Conservation (phyloP, 495 filamentous ascomycete species). For the Penicillium malachiteum region DNA sequence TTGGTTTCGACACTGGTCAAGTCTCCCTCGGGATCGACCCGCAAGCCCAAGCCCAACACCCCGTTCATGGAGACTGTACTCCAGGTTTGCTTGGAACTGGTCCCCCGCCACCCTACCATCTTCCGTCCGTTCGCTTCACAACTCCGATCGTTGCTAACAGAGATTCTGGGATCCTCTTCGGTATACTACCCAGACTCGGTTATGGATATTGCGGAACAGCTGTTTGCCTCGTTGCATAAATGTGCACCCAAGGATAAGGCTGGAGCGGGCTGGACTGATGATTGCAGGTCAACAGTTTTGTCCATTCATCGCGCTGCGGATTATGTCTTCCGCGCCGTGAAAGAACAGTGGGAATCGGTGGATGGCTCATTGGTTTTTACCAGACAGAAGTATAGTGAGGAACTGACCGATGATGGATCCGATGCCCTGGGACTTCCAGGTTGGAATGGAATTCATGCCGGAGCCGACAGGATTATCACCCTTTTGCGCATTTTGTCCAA, state of each 20-base stretch:
- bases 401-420: conserved; percentile 35
- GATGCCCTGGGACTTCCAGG: conserved; percentile 54
- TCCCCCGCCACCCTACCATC: conserved; percentile 75
- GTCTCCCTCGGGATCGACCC: conserved; percentile 36
- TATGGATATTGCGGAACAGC: conserved; percentile 51
- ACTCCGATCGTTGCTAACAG: conserved; percentile 57
- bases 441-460: conserved; percentile 72
- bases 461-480: conserved; percentile 63
- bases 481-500: conserved; percentile 55
- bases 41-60: conserved; percentile 42
- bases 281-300: conserved; percentile 56
- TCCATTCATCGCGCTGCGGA: conserved; percentile 67
- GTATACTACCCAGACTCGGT: conserved; percentile 47
- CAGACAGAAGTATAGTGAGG: conserved; percentile 34
- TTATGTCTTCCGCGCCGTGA: conserved; percentile 69
- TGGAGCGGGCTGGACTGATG: conserved; percentile 69
- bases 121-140: conserved; percentile 72
- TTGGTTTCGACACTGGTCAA: conserved; percentile 50
- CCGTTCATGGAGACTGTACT: conserved; percentile 62
- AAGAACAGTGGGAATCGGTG: conserved; percentile 74
- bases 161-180: conserved; percentile 37
- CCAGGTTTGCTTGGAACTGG: conserved; percentile 60
- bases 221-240: conserved; percentile 68
- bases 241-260: conserved; percentile 73
- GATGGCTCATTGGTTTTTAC: conserved; percentile 27